A percentile compares a stretch with the other conserved stretches of the same genome.
Evolutionary conservation across 495 filamentous ascomycete species (phyloP).

Genomic region (Aspergillus indologenus): DNA sequence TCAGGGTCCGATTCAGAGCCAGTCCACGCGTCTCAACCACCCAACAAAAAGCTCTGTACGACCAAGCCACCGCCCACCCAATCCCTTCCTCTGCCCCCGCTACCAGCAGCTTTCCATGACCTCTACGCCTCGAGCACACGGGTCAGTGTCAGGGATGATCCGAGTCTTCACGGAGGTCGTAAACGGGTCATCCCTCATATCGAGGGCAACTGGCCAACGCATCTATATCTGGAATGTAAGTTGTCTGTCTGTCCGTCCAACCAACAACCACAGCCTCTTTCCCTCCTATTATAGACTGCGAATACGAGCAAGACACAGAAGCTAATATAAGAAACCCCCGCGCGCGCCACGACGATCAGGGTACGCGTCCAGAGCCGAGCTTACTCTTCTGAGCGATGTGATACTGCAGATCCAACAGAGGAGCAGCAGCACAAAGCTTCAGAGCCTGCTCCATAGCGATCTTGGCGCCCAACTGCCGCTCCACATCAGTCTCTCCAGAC

Average conservation of each 20-base stretch:
- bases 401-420: slow-evolving; percentile 38
- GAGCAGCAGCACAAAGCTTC: slow-evolving; percentile 24
- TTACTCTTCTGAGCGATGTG: slow-evolving; percentile 50
- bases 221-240: slow-evolving; percentile 91
- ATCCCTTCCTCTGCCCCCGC: slow-evolving; percentile 62
- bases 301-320: background rate
- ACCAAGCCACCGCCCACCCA: slow-evolving; percentile 4
- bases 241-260: background rate
- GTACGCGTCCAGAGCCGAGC: slow-evolving; percentile 62
- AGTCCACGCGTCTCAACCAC: slow-evolving; percentile 13
- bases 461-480: slow-evolving; percentile 77
- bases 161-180: slow-evolving; percentile 78
- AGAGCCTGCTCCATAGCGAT: slow-evolving; percentile 69
- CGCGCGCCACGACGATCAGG: slow-evolving; percentile 50
- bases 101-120: slow-evolving; percentile 81
- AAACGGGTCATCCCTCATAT: slow-evolving; percentile 79
- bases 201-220: slow-evolving; percentile 87
- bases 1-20: slow-evolving; percentile 41
- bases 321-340: background rate
- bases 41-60: slow-evolving; percentile 25
- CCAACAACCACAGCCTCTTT: background rate
- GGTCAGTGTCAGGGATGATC: slow-evolving; percentile 74
- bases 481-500: slow-evolving; percentile 84
- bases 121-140: slow-evolving; percentile 78
- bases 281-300: background rate